Conservation (phyloP, 495 filamentous ascomycete genomes). For the Lentithecium fluviatile region DNA sequence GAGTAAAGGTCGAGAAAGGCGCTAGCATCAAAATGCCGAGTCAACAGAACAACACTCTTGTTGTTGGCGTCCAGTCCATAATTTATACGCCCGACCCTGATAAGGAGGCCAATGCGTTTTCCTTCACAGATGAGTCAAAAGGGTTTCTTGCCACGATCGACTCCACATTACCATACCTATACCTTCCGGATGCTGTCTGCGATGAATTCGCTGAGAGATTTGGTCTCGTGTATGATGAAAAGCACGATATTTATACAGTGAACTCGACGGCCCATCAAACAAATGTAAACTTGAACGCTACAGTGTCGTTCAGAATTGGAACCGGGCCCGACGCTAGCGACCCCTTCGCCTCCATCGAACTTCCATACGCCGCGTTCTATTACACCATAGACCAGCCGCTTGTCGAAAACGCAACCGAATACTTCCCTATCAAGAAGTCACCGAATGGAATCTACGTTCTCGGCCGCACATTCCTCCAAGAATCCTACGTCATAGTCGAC, state of each 20-base stretch:
- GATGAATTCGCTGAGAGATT: conserved; percentile 25
- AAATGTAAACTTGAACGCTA: conserved; percentile 23
- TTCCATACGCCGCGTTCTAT: conserved; percentile 42
- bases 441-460: conserved; percentile 36
- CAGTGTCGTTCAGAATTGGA: conserved; percentile 20
- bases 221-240: conserved; percentile 19
- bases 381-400: conserved; percentile 18
- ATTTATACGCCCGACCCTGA: conserved; percentile 4
- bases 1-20: conserved; percentile 10
- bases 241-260: conserved; percentile 23
- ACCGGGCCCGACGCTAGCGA: background rate
- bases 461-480: conserved; percentile 43
- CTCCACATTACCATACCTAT: conserved; percentile 35
- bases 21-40: conserved; percentile 11
- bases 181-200: conserved; percentile 29
- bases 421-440: conserved; percentile 38
- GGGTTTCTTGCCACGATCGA: conserved; percentile 29
- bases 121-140: conserved; percentile 3
- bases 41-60: conserved; percentile 11
- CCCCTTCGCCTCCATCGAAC: conserved; percentile 20
- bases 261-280: conserved; percentile 21
- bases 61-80: conserved; percentile 31
- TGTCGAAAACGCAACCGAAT: conserved; percentile 27
- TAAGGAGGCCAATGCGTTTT: conserved; percentile 13
- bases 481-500: conserved; percentile 43